Percentiles rank a stretch among this genome's conserved stretches.
phyloP scores from a whole-genome alignment of 257 asterid genomes.

The Echium plantagineum region DNA sequence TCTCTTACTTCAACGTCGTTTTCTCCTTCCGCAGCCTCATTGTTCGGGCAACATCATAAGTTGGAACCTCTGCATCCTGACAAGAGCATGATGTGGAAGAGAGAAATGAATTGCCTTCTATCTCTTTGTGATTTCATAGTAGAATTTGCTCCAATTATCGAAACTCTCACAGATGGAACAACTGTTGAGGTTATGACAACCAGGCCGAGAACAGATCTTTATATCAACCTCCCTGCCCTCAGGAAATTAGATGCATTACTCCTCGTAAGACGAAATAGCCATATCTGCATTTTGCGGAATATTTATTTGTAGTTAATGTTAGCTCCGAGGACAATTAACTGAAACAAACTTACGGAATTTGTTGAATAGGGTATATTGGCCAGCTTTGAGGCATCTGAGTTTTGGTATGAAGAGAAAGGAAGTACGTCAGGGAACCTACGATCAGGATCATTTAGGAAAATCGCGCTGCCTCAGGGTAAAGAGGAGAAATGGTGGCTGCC shows the following conservation, averaged over 20 bases:
- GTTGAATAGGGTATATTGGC: constrained; percentile 58
- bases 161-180: constrained; percentile 45
- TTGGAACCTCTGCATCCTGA: constrained; percentile 63
- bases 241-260: constrained; percentile 70
- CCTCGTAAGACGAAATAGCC: constrained; percentile 35
- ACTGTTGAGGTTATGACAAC: constrained; percentile 67
- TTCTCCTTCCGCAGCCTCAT: constrained; percentile 44
- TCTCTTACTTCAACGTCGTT: too few relatives aligned
- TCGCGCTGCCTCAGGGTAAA: constrained; percentile 49
- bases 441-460: constrained; percentile 66
- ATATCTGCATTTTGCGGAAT: not conserved
- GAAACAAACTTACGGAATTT: not conserved
- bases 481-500: constrained; percentile 97
- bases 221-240: constrained; percentile 72
- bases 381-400: constrained; percentile 63
- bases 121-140: constrained; percentile 71
- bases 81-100: constrained; percentile 68
- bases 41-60: constrained; percentile 68
- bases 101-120: constrained; percentile 75
- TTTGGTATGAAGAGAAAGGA: constrained; percentile 90
- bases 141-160: constrained; percentile 50
- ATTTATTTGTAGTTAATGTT: not conserved
- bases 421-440: constrained; percentile 45
- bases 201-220: constrained; percentile 73
- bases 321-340: not conserved